Base-by-base conservation (phyloP, 192 early-diverging fungal genomes). In the Diversispora eburnea region DNA sequence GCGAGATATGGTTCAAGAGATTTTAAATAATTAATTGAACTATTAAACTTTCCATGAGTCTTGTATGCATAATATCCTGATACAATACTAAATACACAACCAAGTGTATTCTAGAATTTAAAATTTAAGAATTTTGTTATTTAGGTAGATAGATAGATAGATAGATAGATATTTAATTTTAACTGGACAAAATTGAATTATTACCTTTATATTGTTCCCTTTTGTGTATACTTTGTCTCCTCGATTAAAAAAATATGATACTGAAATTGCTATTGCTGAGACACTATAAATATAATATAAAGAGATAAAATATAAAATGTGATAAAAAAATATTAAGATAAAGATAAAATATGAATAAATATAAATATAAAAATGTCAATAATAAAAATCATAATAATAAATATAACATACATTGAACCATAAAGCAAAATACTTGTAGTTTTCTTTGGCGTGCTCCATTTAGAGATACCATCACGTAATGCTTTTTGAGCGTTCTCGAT, bases 351-450 rank as follows among this genome's bases (percentile, higher is more conserved):
- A 7, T 6, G 57, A 8, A 12, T 22, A 22, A 62, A 62, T 62
- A 3, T 9, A 3, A 13, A 41, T 6, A 42, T 19, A 13, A 15
- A 33, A 33, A 33, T 33, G 25, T 33, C 25, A 33, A 33, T 33
- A 33, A 33, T 33, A 33, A 33, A 33, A 33, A 33, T 43, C 17
- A 62, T 41, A 61, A 62, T 17, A 43, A 41, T 13, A 15, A 62
- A 17, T 60, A 60, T 15, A 6, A 42, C 8, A 41, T 62, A 62
- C 60, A 62, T 62, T 13, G 60, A 62, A 62, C 60, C 60, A 62
- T 62, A 62, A 62, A n/a, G 42, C 3, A 33, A 17, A 7, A 43
- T 4, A 17, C 3, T 62, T 43, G 60, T 41, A 17, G 60, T 10
- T 45, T 5, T 10, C 6, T 42, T 42, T 8, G 39, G 60, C 3